Percentiles rank a stretch among this genome's conserved stretches.
Conservation (phyloP, 1,284 basidiomycete genomes). For the Cerrena zonata region DNA sequence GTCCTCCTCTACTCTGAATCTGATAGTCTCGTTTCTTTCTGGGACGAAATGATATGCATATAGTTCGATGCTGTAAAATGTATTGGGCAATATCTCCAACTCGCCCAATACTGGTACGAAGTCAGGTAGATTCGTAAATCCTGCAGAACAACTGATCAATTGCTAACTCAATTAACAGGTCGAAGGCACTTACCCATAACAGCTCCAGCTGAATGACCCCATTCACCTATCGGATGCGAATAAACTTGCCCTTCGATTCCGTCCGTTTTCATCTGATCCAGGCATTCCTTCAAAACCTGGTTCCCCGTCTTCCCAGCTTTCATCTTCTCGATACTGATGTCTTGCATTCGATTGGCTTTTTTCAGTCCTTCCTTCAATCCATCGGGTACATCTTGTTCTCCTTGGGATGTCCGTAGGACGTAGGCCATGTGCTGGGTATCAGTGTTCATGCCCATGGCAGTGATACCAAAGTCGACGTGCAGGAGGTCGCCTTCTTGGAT, state of each 20-base stretch:
- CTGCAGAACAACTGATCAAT: conserved; percentile 27
- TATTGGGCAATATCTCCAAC: conserved; percentile 37
- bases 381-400: conserved; percentile 37
- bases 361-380: conserved; percentile 40
- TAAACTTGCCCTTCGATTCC: conserved; percentile 46
- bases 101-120: conserved; percentile 42
- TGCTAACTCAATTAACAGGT: no score
- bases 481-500: conserved; percentile 45
- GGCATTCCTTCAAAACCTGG: conserved; percentile 36
- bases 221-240: conserved; percentile 51
- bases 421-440: conserved; percentile 54
- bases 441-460: conserved; percentile 49
- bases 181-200: conserved; percentile 44
- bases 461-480: conserved; percentile 52
- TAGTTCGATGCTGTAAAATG: conserved; percentile 49
- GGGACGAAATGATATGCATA: conserved; percentile 45
- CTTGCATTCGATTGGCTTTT: conserved; percentile 47
- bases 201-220: conserved; percentile 49
- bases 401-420: conserved; percentile 38
- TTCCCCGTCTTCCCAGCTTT: conserved; percentile 43
- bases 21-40: conserved; percentile 42
- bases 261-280: conserved; percentile 38
- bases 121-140: conserved; percentile 42
- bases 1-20: conserved; percentile 46
- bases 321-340: conserved; percentile 43